phyloP scores from a whole-genome alignment of 2,329 filamentous ascomycete species.

The Cercospora zeae-maydis region DNA sequence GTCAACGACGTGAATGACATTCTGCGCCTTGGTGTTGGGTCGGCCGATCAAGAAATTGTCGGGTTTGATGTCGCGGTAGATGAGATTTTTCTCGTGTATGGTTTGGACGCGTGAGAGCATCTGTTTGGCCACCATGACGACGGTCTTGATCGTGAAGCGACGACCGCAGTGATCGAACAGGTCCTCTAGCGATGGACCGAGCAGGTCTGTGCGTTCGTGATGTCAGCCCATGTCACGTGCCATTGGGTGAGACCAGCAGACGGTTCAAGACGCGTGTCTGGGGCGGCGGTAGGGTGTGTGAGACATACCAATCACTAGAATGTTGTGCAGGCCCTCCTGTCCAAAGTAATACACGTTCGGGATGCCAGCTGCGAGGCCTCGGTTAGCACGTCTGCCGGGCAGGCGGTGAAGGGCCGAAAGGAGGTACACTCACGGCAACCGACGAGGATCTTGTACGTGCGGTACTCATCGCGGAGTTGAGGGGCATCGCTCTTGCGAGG shows the following conservation, averaged over 20 bases:
- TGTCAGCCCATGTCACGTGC: conserved; percentile 15
- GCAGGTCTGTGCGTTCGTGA: conserved; percentile 57
- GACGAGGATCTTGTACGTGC: conserved; percentile 98
- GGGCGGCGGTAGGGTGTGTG: background rate
- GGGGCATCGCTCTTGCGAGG: conserved; percentile 97
- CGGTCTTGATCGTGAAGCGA: conserved; percentile 93
- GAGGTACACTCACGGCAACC: conserved; percentile 79
- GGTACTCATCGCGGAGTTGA: conserved; percentile 95
- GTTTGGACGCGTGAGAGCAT: conserved; percentile 93
- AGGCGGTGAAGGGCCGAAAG: conserved; percentile 3
- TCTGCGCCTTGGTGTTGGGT: conserved; percentile 87
- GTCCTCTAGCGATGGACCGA: conserved; percentile 92
- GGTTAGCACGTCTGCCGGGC: conserved; percentile 4
- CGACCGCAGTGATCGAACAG: conserved; percentile 96
- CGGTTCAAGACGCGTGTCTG: background rate
- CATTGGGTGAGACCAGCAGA: background rate
- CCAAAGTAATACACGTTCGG: conserved; percentile 99
- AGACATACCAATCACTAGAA: conserved; percentile 69
- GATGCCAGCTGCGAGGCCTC: conserved; percentile 69
- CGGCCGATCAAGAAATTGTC: conserved; percentile 98
- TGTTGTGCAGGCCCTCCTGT: conserved; percentile 97
- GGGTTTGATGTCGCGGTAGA: conserved; percentile 98
- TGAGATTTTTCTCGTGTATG: conserved; percentile 98
- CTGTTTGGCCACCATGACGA: conserved; percentile 98
- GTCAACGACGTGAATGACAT: conserved; percentile 97